Percentiles rank a stretch among this genome's conserved stretches.
These are phyloP conservation scores for Stephania yunnanensis DNA, from an alignment of 164 flowering plant species.

Conservation along the genomic window DNA sequence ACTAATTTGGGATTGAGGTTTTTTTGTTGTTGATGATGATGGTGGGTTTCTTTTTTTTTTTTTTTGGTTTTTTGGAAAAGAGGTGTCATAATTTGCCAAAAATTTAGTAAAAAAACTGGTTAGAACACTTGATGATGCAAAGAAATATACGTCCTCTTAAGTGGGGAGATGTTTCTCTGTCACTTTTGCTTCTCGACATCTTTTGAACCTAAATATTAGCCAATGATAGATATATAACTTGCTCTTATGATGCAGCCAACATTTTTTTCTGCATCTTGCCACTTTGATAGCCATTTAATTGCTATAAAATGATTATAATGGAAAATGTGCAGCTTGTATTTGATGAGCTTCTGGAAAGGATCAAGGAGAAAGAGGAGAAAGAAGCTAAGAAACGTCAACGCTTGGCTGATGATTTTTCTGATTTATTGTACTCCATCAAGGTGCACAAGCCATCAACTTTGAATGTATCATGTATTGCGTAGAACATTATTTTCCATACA, in stretches of 20 bases:
- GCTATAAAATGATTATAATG: not conserved
- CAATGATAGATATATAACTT: not conserved
- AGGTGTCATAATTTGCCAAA: not conserved
- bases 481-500: not conserved
- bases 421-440: constrained; percentile 57
- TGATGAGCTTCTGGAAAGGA: constrained; percentile 73
- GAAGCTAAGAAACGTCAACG: constrained; percentile 86
- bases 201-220: not conserved
- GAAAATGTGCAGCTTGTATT: constrained; percentile 61
- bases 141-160: no score
- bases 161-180: no score
- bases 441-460: constrained; percentile 23
- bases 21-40: no score
- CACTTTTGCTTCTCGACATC: no score
- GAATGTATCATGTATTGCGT: not conserved
- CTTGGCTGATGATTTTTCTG: constrained; percentile 72
- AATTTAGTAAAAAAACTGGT: not conserved
- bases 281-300: not conserved
- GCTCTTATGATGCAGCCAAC: not conserved
- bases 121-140: not conserved
- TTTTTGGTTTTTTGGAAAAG: not conserved
- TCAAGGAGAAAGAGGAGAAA: constrained; percentile 92
- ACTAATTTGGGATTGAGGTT: no score
- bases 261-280: not conserved
- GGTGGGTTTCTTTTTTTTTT: not conserved